These are phyloP conservation scores for Tulasnella sp. DNA, from an alignment of 768 basidiomycete genomes.

Conservation along the genomic window DNA sequence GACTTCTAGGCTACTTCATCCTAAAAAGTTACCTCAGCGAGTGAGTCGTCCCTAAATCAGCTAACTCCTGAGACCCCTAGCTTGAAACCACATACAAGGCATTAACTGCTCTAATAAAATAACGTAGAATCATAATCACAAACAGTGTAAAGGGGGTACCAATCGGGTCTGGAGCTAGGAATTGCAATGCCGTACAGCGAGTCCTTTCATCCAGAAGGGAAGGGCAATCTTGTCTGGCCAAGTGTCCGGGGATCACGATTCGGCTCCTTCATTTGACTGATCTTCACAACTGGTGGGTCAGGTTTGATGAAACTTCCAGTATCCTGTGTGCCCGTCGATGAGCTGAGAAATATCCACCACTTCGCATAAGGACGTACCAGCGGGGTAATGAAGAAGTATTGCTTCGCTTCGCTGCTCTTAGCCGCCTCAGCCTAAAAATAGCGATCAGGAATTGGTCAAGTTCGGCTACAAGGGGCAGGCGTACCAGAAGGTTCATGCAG, in stretches of 20 bases:
- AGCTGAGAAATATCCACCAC: background rate
- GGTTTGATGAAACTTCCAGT: conserved; percentile 40
- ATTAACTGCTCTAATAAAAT: background rate
- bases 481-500: conserved; percentile 93
- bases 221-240: background rate
- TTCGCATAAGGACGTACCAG: conserved; percentile 48
- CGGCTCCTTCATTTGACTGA: conserved; percentile 43
- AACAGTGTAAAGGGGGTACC: background rate
- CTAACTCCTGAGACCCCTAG: background rate
- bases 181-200: background rate
- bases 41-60: background rate
- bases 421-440: conserved; percentile 81
- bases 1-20: no score
- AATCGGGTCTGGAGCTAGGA: background rate
- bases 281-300: conserved; percentile 38
- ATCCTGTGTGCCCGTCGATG: conserved; percentile 34
- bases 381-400: conserved; percentile 94
- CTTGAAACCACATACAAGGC: background rate
- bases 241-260: conserved; percentile 31
- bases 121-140: background rate
- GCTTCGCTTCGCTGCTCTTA: conserved; percentile 81
- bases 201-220: background rate
- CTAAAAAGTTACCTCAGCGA: no score
- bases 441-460: conserved; percentile 28
- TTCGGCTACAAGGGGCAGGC: conserved; percentile 38